Base-by-base conservation (phyloP, 331 rosid genomes). In the Arachis monticola region DNA sequence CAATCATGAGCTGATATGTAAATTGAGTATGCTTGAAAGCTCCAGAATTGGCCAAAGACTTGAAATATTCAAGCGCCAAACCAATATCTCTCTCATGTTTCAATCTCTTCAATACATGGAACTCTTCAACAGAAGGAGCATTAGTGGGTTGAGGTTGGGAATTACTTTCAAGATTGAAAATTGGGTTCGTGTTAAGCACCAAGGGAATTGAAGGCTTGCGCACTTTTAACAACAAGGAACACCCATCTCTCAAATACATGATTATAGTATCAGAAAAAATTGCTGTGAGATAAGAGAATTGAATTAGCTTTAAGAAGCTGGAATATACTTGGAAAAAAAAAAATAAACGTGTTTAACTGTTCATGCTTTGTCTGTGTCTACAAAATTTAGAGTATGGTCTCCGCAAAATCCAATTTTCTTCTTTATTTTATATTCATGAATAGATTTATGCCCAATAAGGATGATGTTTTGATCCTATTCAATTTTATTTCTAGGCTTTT, bases 201-300 rank as follows among this genome's bases (percentile, higher is more conserved):
- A 92, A 82, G 7, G 96, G 91, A 48, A 84, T 77, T 35, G 88
- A 63, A 64, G 97, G 82, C 78, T 87, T 94, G 63, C 79, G 88
- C 2, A 66, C 64, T 80, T 90, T 92, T 8, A 91, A 67, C 60
- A 90, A 48, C 3, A 94, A 80, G 73, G 95, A 87, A 81, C 85
- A 77, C 17, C 97, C 89, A 10, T 83, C 79, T 83, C 74, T 92
- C 77, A 94, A 57, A 79, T 92, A 82, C 99, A 92, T 91, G 41
- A 27, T 62, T 52, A 5, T 57, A 5, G 40, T 4, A 35, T 35
- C 4, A 22, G 40, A 3, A 35, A 35, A 35, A 35, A 35, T 35
- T 35, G 40, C 40, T 35, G 40, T 35, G 40, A 35, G 3, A 35
- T 35, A 35, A 35, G 40, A 35, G 40, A 35, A 35, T 35, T 35